Base-by-base conservation (phyloP, 2,329 filamentous ascomycete genomes). In the Aplosporella prunicola region DNA sequence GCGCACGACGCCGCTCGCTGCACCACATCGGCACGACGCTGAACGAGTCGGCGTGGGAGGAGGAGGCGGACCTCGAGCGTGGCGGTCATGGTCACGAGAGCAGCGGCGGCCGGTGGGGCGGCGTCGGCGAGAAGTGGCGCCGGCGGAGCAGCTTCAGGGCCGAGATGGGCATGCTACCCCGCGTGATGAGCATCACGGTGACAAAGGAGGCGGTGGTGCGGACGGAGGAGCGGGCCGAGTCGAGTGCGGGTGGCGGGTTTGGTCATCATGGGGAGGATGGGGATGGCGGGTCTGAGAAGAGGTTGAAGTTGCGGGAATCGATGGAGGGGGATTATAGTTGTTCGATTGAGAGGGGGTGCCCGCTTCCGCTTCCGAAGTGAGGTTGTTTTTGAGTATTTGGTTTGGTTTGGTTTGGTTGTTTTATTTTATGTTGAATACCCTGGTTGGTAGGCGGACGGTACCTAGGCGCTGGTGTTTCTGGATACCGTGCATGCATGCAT, bases 151-250 rank as follows among this genome's bases (percentile, higher is more conserved):
- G 34, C 6, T 13, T 7, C 5, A 36, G 26, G 14, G 14, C 8
- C 11, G 20, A 13, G 14, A 16, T 36, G 20, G 34, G 34, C 13
- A 20, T n/a, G n/a, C n/a, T n/a, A n/a, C n/a, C n/a, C n/a, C n/a
- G n/a, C n/a, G n/a, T n/a, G n/a, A n/a, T n/a, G n/a, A n/a, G 34
- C 8, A 36, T 36, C 6, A 36, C 7, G 20, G 34, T 36, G 14
- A 36, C 18, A 4, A 36, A 30, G 26, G 25, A 36, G 18, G 26
- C 26, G 26, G 20, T 15, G 5, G 16, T 36, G 9, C 14, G 17
- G 18, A 16, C 34, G 26, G 34, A 36, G 34, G 34, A 36, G 34
- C n/a, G 33, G 22, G 22, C 26, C 34, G 13, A 36, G 34, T 7
- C 26, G 25, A 15, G 20, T 27, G 13, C 13, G 20, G 18, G 17